Percentiles rank a stretch among this genome's conserved stretches.
Evolutionary conservation across 2,329 filamentous ascomycete genomes (phyloP).

Genomic region (Fusarium secorum): DNA sequence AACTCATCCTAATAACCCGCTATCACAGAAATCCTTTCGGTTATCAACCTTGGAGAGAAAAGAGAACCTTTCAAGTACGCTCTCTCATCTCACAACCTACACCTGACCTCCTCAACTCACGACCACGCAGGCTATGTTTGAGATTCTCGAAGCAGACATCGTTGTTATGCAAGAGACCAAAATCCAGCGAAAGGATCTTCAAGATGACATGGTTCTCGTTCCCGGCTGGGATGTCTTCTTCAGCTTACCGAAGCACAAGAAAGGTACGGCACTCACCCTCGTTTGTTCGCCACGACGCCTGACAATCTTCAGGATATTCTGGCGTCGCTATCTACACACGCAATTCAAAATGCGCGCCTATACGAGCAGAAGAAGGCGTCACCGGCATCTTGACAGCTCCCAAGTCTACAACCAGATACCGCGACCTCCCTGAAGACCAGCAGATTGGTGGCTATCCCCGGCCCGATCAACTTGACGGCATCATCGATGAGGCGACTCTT

Average conservation of each 20-base stretch:
- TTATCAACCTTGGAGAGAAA: conserved; percentile 83
- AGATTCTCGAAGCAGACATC: conserved; percentile 89
- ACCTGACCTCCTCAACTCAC: neutral
- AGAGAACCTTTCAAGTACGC: conserved; percentile 71
- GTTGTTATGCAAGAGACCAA: conserved; percentile 96
- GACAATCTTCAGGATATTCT: conserved; percentile 75
- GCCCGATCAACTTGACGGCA: conserved; percentile 68
- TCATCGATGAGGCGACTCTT: conserved; percentile 73
- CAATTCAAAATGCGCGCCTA: conserved; percentile 83
- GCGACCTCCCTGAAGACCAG: conserved; percentile 74
- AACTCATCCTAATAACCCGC: neutral
- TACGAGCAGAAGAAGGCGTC: conserved; percentile 93
- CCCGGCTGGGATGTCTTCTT: conserved; percentile 97
- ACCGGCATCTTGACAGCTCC: conserved; percentile 81
- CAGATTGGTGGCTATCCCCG: conserved; percentile 91
- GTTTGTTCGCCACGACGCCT: neutral
- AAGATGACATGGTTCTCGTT: conserved; percentile 94
- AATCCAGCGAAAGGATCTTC: conserved; percentile 90
- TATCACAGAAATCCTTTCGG: conserved; percentile 75
- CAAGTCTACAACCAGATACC: conserved; percentile 73
- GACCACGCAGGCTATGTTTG: conserved; percentile 80
- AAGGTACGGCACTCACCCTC: conserved; percentile 63
- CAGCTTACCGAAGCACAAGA: conserved; percentile 91
- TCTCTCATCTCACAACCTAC: neutral
- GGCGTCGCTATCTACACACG: conserved; percentile 95